Evolutionary conservation across 2,329 filamentous ascomycete species (phyloP).

Genomic region (Septoria linicola): DNA sequence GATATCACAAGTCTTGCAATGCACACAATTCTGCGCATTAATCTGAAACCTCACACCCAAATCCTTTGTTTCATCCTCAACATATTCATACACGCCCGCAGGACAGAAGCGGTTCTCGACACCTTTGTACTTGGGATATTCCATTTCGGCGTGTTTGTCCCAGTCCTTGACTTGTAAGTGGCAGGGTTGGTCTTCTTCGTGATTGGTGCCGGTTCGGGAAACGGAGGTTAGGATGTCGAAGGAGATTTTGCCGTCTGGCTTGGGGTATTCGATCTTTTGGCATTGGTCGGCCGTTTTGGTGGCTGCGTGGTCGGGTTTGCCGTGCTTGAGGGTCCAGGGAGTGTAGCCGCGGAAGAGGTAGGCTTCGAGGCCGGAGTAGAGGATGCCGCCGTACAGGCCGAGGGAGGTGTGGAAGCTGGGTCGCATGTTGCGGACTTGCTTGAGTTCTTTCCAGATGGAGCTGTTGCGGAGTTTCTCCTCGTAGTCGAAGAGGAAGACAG

Average conservation of each 20-base stretch:
- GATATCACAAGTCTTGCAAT: constrained; percentile 99
- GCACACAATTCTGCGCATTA: constrained; percentile 96
- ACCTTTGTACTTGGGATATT: constrained; percentile 86
- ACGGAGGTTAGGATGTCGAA: constrained; percentile 97
- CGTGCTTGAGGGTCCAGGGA: constrained; percentile 92
- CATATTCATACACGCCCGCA: constrained; percentile 95
- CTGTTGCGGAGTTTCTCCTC: constrained; percentile 84
- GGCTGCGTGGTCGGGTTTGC: constrained; percentile 69
- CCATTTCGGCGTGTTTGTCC: constrained; percentile 80
- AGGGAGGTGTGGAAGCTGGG: constrained; percentile 88
- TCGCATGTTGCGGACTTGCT: constrained; percentile 94
- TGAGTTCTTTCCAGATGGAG: constrained; percentile 89
- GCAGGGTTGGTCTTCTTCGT: constrained; percentile 97
- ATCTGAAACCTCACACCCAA: constrained; percentile 95
- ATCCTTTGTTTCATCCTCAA: constrained; percentile 84
- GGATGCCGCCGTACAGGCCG: constrained; percentile 81
- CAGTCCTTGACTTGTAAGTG: constrained; percentile 94
- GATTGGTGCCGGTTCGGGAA: constrained; percentile 92
- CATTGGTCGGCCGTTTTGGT: constrained; percentile 79
- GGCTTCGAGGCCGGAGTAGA: constrained; percentile 92
- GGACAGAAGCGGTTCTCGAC: constrained; percentile 96
- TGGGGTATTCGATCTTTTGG: constrained; percentile 91
- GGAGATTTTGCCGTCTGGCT: constrained; percentile 90
- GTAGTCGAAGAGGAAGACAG: constrained; percentile 91
- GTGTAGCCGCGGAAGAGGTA: constrained; percentile 79